A percentile compares a stretch with the other conserved stretches of the same genome.
Conservation (phyloP, 768 basidiomycete species). For the Pleurotus pulmonarius region DNA sequence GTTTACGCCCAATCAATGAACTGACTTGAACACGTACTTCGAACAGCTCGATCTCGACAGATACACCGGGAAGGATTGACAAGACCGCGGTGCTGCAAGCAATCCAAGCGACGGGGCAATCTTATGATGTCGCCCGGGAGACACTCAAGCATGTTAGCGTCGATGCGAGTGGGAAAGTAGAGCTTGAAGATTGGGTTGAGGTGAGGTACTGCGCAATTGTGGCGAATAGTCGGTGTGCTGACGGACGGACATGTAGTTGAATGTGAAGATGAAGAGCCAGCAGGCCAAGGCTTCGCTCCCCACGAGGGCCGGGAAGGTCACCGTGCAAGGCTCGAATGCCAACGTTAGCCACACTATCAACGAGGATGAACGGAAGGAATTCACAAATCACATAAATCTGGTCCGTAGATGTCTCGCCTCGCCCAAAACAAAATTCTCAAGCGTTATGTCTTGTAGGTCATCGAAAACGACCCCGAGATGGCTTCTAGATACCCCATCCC, state of each 20-base stretch:
- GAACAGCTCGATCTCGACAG: constrained; percentile 65
- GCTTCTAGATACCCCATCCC: constrained; percentile 85
- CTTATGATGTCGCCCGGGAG: constrained; percentile 86
- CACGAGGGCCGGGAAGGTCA: constrained; percentile 84
- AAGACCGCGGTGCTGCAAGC: constrained; percentile 79
- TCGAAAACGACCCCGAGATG: constrained; percentile 88
- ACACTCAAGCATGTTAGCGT: constrained; percentile 92
- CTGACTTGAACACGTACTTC: not conserved
- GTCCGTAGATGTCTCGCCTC: constrained; percentile 40
- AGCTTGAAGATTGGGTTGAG: constrained; percentile 98
- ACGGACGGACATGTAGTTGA: constrained; percentile 45
- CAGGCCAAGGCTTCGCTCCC: constrained; percentile 40
- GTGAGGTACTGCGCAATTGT: constrained; percentile 36
- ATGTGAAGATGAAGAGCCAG: constrained; percentile 70
- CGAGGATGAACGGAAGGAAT: constrained; percentile 92
- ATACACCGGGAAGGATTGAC: constrained; percentile 78
- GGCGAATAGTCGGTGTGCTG: no score
- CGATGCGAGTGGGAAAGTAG: constrained; percentile 93
- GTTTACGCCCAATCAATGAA: constrained; percentile 5
- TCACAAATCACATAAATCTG: constrained; percentile 97
- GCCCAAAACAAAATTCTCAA: constrained; percentile 7
- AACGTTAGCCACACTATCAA: constrained; percentile 97
- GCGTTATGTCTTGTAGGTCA: constrained; percentile 49
- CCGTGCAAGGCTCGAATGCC: constrained; percentile 90
- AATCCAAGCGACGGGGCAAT: constrained; percentile 76